Evolutionary conservation across 176 grass and related monocot genomes (phyloP), one percentile per base, ranked within the genome.

Genomic region (Paspalum notatum): DNA sequence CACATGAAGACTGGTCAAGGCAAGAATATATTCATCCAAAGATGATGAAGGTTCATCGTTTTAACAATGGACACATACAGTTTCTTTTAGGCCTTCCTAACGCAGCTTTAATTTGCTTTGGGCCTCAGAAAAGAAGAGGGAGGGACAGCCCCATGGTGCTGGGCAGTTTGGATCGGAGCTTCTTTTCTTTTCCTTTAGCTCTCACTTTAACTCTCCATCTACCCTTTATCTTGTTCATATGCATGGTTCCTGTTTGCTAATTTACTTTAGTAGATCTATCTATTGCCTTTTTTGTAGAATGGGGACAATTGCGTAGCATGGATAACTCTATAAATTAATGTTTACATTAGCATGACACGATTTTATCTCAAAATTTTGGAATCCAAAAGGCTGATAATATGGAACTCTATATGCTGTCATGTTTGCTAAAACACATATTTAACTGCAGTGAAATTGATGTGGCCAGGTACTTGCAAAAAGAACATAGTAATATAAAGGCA

Each of bases 51-150:
- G 66, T 56, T 86, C 77, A 67, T 48, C 68, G 5, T 69, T 78
- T 71, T 49, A 61, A 70, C 27, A 27, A 53, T 61, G 66, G 45
- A 53, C 5, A 62, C 42, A 71, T 2, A 62, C 26, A 72, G 16
- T 15, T 79, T 76, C 66, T 72, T 44, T 74, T 64, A 21, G 56
- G 68, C 63, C 60, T 74, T 73, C 18, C 49, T 41, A 60, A 40
- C 41, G 45, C 38, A 38, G 4, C 76, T 79, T 67, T 71, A 16
- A 17, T 51, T 83, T 86, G 82, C 82, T 88, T 64, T 71, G 58
- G 71, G 22, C 37, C 72, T 76, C 54, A 89, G 44, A 68, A 85
- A 92, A 80, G 78, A 77, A 80, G 75, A 70, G n/a, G n/a, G 43
- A 86, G 74, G 44, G 18, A 70, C 59, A 77, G 49, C 76, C 40